Evolutionary conservation across 441 rosid genomes (phyloP), one percentile per base, ranked within the genome.

Genomic region (Gossypium aridum): DNA sequence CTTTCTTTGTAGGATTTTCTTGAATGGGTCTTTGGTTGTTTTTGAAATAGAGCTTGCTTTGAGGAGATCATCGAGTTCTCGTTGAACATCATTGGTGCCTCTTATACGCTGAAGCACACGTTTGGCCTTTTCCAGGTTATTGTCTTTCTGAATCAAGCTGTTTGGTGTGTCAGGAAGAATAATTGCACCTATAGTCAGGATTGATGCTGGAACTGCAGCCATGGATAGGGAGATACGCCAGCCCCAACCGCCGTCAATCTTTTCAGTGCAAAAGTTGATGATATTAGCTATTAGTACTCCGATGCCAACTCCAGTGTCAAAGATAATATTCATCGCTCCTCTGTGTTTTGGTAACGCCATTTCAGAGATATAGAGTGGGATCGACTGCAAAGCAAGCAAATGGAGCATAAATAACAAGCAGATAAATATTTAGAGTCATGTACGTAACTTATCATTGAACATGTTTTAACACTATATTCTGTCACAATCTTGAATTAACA

Each of bases 141-240:
- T 80, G 65, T 4, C 28, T 5, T 61, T 14, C 23, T 23, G 16
- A 28, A 89, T 82, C 53, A 87, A 76, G 66, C 87, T 89, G 80
- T 83, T 87, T 2, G 93, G 84, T 0, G 91, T 89, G n/a, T 89
- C 92, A 0, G 89, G 88, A 47, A 89, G 85, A 76, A 84, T 69
- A 19, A 83, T 23, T 0, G 86, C 79, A 7, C 88, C 88, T 5
- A 85, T 4, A 14, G 86, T 82, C 60, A 89, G 81, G 56, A 87
- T 72, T 49, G 79, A 45, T 37, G 91, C 91, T 0, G 92, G 92
- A n/a, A 85, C 60, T 5, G 89, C 87, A 1, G 91, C 88, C 76
- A 88, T 63, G 56, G 87, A 84, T 34, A 87, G 71, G 22, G 92
- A 89, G 79, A 87, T 72, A 78, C 91, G 85, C 92, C 92, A 89